A percentile compares a stretch with the other conserved stretches of the same genome.
These are phyloP conservation scores for Pyrenochaeta sp. DNA, from an alignment of 2,329 filamentous ascomycete genomes.

Conservation along the genomic window DNA sequence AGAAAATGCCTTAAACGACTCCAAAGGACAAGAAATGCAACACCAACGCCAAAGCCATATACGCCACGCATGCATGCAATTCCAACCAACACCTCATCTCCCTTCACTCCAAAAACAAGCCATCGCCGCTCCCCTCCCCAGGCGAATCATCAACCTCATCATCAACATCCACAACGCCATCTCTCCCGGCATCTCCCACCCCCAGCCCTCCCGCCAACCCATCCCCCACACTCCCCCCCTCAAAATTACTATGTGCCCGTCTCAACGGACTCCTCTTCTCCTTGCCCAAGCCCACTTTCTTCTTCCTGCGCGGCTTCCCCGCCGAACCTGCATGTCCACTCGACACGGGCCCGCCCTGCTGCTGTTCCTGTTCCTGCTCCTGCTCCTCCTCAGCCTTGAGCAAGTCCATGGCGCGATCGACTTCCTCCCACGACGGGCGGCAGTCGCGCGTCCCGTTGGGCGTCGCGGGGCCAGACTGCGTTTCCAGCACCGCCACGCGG, in stretches of 20 bases:
- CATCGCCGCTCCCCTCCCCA: constrained; percentile 13
- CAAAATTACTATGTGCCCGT: constrained; percentile 41
- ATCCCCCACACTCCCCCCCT: constrained; percentile 6
- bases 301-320: too few species aligned
- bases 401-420: constrained; percentile 42
- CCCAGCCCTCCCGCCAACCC: too few species aligned
- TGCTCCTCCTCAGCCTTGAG: constrained; percentile 39
- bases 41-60: constrained; percentile 3
- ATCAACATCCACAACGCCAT: too few species aligned
- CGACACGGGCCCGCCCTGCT: too few species aligned
- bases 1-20: too few species aligned
- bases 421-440: constrained; percentile 47
- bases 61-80: constrained; percentile 5
- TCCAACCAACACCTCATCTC: constrained; percentile 4
- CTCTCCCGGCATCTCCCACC: too few species aligned
- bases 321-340: too few species aligned
- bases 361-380: constrained; percentile 13
- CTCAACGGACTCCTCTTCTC: constrained; percentile 40
- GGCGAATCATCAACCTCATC: constrained; percentile 17
- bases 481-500: constrained; percentile 43
- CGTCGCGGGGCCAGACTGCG: constrained; percentile 54
- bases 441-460: constrained; percentile 52
- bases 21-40: too few species aligned
- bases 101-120: constrained; percentile 10
- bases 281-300: constrained; percentile 18